phyloP scores from a whole-genome alignment of 305 asterid species.

The Fraxinus platypoda region DNA sequence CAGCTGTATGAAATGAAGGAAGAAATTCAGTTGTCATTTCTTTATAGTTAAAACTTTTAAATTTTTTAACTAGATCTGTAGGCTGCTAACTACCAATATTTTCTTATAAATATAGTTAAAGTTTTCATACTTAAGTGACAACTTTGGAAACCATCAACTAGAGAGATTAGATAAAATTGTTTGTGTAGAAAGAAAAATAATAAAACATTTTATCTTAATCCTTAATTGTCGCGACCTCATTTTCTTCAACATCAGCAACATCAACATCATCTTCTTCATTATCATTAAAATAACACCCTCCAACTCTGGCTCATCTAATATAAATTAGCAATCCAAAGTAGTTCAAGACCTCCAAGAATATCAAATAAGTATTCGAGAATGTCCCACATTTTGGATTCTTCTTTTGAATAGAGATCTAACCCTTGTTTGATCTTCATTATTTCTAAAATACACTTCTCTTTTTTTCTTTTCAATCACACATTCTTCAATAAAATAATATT shows the following conservation, averaged over 20 bases:
- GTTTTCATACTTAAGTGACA: neutral
- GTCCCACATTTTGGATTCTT: neutral
- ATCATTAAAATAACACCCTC: no score
- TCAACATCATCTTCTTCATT: neutral
- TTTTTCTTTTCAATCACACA: no score
- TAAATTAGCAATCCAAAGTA: neutral
- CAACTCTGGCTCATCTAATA: neutral
- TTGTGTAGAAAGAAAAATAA: neutral
- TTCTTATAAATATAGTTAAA: neutral
- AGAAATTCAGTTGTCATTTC: neutral
- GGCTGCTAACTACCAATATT: neutral
- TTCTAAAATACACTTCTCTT: no score
- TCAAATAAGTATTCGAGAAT: neutral
- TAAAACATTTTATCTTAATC: no score
- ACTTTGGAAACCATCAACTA: neutral
- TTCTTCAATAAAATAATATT: no score
- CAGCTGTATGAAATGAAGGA: neutral
- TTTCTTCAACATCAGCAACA: neutral
- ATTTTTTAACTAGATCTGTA: no score
- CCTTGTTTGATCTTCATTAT: no score
- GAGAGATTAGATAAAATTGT: neutral
- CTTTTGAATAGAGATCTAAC: neutral
- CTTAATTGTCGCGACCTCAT: neutral
- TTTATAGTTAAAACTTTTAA: neutral
- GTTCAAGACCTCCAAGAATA: neutral